These are phyloP conservation scores for Vitis hybrid DNA, from an alignment of 177 flowering plant species.

Conservation along the genomic window DNA sequence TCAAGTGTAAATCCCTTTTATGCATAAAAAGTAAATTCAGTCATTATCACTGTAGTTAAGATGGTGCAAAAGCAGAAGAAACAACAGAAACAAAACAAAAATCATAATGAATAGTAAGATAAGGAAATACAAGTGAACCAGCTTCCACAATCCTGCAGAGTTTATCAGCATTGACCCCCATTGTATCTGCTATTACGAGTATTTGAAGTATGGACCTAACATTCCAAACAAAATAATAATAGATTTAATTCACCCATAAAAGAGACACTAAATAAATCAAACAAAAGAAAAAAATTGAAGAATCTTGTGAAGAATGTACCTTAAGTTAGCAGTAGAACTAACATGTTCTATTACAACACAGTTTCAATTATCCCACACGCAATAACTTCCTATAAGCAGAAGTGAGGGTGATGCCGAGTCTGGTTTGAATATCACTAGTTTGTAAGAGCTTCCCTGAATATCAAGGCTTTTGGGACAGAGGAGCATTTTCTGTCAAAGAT, in stretches of 20 bases:
- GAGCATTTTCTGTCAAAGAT: constrained; percentile 50
- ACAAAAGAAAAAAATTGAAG: background rate
- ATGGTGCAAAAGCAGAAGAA: background rate
- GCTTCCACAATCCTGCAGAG: background rate
- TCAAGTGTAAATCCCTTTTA: too few relatives aligned
- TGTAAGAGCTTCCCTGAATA: background rate
- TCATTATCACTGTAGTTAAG: background rate
- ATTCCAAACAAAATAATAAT: background rate
- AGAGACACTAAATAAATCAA: too few relatives aligned
- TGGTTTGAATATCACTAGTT: too few relatives aligned
- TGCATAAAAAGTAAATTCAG: too few relatives aligned
- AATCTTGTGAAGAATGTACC: too few relatives aligned
- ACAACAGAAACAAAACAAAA: background rate
- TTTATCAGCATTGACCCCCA: background rate
- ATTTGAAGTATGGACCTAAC: background rate
- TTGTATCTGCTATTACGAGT: background rate
- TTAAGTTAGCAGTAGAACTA: too few relatives aligned
- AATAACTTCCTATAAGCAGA: too few relatives aligned
- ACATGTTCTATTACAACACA: too few relatives aligned
- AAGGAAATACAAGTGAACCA: background rate
- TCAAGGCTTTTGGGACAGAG: constrained; percentile 14
- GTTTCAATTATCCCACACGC: too few relatives aligned
- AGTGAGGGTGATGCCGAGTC: too few relatives aligned
- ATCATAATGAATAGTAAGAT: background rate
- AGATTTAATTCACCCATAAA: background rate